Conservation (phyloP, 192 early-diverging fungal species). For the Coemansia sp. region DNA sequence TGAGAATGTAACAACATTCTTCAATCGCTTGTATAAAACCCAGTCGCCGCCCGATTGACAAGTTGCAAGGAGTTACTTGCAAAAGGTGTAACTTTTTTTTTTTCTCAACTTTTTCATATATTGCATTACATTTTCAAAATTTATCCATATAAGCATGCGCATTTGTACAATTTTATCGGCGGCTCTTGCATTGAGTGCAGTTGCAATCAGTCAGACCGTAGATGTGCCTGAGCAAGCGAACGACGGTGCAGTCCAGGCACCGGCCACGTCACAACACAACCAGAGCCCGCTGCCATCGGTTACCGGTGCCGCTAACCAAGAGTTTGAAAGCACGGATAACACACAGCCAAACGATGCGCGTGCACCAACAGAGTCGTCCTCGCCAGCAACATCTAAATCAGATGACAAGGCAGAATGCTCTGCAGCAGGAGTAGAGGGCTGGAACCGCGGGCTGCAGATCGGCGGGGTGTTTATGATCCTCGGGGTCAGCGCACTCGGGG, state of each 20-base stretch:
- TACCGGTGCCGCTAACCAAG: not conserved
- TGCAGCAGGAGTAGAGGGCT: slow-evolving; percentile 38
- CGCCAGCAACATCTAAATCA: not conserved
- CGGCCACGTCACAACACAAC: not conserved
- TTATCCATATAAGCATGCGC: not conserved
- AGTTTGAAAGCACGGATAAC: not conserved
- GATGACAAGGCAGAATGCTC: slow-evolving; percentile 21
- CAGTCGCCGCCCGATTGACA: not conserved
- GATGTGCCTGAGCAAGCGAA: not conserved
- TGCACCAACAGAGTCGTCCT: not conserved
- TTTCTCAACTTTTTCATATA: not conserved
- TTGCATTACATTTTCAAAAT: not conserved
- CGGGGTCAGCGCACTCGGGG: slow-evolving; percentile 54
- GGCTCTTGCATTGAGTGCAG: not conserved
- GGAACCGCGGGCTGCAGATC: slow-evolving; percentile 55
- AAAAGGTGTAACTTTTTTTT: not conserved
- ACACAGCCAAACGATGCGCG: not conserved
- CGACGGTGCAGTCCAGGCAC: not conserved
- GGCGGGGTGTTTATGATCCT: slow-evolving; percentile 61
- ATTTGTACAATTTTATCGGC: not conserved
- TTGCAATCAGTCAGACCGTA: not conserved
- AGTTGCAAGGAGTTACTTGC: not conserved
- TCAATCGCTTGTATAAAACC: not conserved
- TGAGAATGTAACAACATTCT: not conserved
- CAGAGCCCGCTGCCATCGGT: not conserved